phyloP scores from a whole-genome alignment of 176 grass and related monocot genomes.

The Bolboschoenus planiculmis region DNA sequence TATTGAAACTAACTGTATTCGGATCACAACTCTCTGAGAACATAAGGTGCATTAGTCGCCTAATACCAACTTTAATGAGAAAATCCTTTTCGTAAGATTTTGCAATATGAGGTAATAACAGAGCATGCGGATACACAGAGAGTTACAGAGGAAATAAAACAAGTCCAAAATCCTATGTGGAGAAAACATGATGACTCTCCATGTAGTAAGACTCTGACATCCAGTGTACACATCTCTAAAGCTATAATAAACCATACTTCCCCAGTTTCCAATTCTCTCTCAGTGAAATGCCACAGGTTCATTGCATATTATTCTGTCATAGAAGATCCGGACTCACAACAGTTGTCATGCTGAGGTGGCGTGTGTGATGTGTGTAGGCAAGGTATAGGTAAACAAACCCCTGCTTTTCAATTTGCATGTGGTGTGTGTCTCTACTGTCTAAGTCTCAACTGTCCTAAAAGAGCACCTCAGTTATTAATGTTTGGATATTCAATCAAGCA shows the following conservation, averaged over 20 bases:
- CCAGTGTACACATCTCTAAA: background rate
- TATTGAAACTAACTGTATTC: too few relatives aligned
- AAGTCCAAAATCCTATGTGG: background rate
- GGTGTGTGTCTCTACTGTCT: background rate
- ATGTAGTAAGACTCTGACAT: background rate
- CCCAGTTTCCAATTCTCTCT: background rate
- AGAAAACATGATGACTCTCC: too few relatives aligned
- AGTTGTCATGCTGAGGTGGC: background rate
- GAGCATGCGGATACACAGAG: background rate
- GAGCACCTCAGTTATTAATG: background rate
- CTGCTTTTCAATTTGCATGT: background rate
- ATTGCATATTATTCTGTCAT: background rate
- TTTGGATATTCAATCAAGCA: background rate
- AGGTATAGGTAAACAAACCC: constrained; percentile 13
- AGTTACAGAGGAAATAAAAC: background rate
- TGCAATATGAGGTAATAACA: background rate
- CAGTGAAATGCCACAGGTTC: background rate
- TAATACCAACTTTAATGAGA: background rate
- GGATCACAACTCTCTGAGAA: too few relatives aligned
- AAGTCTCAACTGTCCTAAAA: constrained; percentile 1
- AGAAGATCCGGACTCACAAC: background rate
- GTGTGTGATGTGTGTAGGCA: background rate
- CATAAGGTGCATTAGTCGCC: background rate
- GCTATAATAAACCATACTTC: too few relatives aligned
- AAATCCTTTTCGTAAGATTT: background rate